phyloP scores from a whole-genome alignment of 495 filamentous ascomycete species.

The Xylaria venustula region DNA sequence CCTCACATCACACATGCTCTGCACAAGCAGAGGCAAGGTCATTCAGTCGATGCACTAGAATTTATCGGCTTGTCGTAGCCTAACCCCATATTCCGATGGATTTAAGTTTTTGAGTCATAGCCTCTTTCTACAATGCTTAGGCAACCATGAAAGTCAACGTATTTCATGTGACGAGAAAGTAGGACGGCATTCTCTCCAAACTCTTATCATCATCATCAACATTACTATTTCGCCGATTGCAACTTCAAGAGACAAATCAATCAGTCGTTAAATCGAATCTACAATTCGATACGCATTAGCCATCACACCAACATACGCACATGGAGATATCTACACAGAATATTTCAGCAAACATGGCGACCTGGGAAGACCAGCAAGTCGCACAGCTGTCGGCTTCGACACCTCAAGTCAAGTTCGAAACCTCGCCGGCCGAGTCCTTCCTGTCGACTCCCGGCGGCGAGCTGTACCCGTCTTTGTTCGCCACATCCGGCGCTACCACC shows the following conservation, averaged over 20 bases:
- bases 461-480: constrained; percentile 51
- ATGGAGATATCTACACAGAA: background rate
- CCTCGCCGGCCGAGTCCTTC: constrained; percentile 51
- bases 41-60: background rate
- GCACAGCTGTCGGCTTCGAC: constrained; percentile 25
- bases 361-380: constrained; percentile 35
- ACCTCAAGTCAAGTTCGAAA: constrained; percentile 48
- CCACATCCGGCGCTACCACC: constrained; percentile 25
- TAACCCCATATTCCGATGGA: background rate
- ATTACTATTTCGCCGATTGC: background rate
- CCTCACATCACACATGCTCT: background rate
- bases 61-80: too few species aligned
- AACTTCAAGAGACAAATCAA: too few species aligned
- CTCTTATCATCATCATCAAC: background rate
- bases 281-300: too few species aligned
- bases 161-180: constrained; percentile 39
- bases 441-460: constrained; percentile 52
- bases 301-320: too few species aligned
- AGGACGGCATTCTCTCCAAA: constrained; percentile 17
- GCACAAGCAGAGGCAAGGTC: background rate
- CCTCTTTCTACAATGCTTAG: background rate
- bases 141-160: constrained; percentile 17
- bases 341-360: constrained; percentile 31
- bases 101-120: background rate
- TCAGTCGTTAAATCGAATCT: too few species aligned